Evolutionary conservation across 371 early-diverging fungal species (phyloP).

Genomic region (Mucor racemosus): DNA sequence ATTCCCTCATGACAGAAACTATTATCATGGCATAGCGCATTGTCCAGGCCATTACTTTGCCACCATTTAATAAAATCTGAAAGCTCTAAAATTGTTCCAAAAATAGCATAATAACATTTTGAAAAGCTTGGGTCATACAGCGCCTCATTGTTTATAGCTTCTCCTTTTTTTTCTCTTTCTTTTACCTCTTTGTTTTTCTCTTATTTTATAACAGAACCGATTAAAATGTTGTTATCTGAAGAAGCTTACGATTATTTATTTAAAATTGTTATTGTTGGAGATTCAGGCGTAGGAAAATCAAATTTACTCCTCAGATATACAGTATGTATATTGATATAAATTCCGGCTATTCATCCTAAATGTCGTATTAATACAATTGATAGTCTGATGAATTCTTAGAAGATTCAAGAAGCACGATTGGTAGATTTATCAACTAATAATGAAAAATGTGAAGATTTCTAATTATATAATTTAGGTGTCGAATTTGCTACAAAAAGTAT

Average conservation of each 20-base stretch:
- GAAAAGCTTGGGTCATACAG: too few relatives aligned
- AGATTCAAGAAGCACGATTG: constrained; percentile 30
- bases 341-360: background rate
- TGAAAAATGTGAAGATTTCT: background rate
- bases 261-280: constrained; percentile 90
- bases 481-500: constrained; percentile 60
- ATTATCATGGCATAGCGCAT: too few relatives aligned
- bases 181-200: too few relatives aligned
- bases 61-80: too few relatives aligned
- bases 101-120: too few relatives aligned
- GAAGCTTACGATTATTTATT: constrained; percentile 89
- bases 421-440: constrained; percentile 4
- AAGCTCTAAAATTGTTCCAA: too few relatives aligned
- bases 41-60: too few relatives aligned
- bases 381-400: constrained; percentile 29
- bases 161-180: too few relatives aligned
- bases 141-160: too few relatives aligned
- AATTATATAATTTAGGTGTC: constrained; percentile 33
- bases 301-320: constrained; percentile 95
- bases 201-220: background rate
- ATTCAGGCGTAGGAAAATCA: constrained; percentile 95
- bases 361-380: background rate
- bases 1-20: too few relatives aligned
- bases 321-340: constrained; percentile 19
- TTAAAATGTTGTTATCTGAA: constrained; percentile 38